Evolutionary conservation across 495 filamentous ascomycete species (phyloP), one percentile per base, ranked within the genome.

Genomic region (Aspergillus avenaceus): DNA sequence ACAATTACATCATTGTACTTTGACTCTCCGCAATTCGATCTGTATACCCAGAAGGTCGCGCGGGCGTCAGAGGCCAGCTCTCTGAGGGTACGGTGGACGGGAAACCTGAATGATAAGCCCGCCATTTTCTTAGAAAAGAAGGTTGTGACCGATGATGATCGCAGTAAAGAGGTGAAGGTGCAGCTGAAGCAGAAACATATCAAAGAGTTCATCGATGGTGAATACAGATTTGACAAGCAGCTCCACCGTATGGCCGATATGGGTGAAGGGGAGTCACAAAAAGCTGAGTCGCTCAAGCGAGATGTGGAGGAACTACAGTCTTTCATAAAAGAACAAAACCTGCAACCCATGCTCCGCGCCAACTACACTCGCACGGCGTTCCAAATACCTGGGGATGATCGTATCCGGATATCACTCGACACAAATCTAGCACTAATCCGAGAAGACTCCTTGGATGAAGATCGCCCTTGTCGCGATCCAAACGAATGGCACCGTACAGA

Each of bases 1-100:
- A 88, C 87, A 25, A 87, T 98, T 60, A 97, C 90, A 18, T 96
- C 91, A 16, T 78, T 98, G 23, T 98, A 98, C 68, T 97, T 97
- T 64, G 93, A 97, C 64, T 95, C 83, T 62, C 69, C 84, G 21
- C 81, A 84, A 41, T 97, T 98, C 65, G 75, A 83, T 29, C 77
- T 96, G 28, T 98, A 98, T 67, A 82, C 79, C 14, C 76, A 86
- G 36, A 97, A 97, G 66, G 81, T 98, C 11, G 84, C 83, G 42
- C 83, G 85, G 46, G 76, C 81, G n/a, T 67, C 79, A 3, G 85
- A 91, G 62, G 86, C 90, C 1, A 83, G 87, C 24, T 96, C 91
- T 9, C 67, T 98, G 45, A 80, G 95, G 5, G 69, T 97, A 28
- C 83, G 93, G 36, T 98, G 93, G 93, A 95, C 89, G 52, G 92